Conservation (phyloP, 345 rosid species). For the Euphorbia peplus region DNA sequence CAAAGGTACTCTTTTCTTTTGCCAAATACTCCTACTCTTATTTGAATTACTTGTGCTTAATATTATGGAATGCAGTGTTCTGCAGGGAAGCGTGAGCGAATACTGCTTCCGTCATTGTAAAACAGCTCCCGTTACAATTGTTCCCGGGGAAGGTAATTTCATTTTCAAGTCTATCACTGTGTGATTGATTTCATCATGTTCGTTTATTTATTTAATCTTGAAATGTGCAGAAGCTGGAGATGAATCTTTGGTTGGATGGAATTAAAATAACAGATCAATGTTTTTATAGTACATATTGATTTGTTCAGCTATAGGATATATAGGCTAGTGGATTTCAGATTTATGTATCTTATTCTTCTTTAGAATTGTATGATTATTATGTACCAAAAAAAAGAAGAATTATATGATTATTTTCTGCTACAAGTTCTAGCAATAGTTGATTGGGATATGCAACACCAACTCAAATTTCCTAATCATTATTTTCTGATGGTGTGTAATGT, state of each 20-base stretch:
- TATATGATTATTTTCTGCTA: background rate
- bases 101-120: slow-evolving; percentile 80
- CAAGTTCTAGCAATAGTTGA: background rate
- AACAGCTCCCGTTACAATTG: slow-evolving; percentile 68
- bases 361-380: background rate
- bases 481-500: too few relatives aligned
- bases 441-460: background rate
- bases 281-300: background rate
- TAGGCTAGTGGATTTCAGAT: background rate
- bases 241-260: slow-evolving; percentile 37
- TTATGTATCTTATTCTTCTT: background rate
- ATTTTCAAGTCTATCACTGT: background rate
- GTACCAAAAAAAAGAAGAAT: too few relatives aligned
- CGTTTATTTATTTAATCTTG: background rate
- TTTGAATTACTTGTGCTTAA: background rate
- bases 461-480: too few relatives aligned
- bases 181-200: background rate
- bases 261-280: background rate
- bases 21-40: background rate
- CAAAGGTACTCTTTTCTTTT: slow-evolving; percentile 46
- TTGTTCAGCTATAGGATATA: background rate
- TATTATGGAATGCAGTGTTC: slow-evolving; percentile 41
- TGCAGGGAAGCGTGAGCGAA: slow-evolving; percentile 80
- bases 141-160: slow-evolving; percentile 72
- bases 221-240: slow-evolving; percentile 43